Evolutionary conservation across 2,329 filamentous ascomycete species (phyloP), one percentile per base, ranked within the genome.

Genomic region (Grosmannia clavigera): DNA sequence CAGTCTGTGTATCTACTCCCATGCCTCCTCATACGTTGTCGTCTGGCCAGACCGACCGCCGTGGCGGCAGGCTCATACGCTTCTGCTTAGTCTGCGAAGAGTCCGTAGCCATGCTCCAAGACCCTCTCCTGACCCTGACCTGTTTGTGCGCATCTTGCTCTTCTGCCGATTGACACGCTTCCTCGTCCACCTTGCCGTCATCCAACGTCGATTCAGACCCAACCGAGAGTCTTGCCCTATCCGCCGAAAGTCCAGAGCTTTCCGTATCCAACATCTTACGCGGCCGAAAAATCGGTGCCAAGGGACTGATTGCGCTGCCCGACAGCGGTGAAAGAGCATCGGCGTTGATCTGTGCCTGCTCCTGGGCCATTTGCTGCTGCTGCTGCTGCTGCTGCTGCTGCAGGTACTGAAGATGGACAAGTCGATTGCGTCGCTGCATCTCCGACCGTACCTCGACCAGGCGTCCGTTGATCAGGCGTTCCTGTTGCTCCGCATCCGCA

Each of bases 381-480:
- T 46, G 38, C 55, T 46, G 25, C 25, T 48, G 55, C 27, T 33
- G 48, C 48, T 61, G 61, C 58, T 64, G 56, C 57, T 69, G 67
- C 19, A 67, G 55, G 19, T 52, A 58, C 51, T 68, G 68, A 2
- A 73, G 67, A 46, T 71, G 68, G 35, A 65, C 65, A 72, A 72
- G 74, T 2, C 73, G 68, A 58, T 76, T 73, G 3, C 73, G 72
- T 48, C 73, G 75, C 64, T 76, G 74, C 16, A 79, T 73, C 67
- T 83, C 78, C 19, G 77, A 68, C 40, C 75, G 71, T 16, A 83
- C 64, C 61, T 82, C 78, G 14, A 74, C 70, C n/a, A 83, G 69
- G 3, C 79, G 71, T 19, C 70, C 61, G 48, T 78, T 67, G 7
- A 81, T 74, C 19, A 70, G 64, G 58, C 70, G 73, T 65, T 83